Conservation (phyloP, 495 filamentous ascomycete genomes). For the Talaromyces wortmannii region DNA sequence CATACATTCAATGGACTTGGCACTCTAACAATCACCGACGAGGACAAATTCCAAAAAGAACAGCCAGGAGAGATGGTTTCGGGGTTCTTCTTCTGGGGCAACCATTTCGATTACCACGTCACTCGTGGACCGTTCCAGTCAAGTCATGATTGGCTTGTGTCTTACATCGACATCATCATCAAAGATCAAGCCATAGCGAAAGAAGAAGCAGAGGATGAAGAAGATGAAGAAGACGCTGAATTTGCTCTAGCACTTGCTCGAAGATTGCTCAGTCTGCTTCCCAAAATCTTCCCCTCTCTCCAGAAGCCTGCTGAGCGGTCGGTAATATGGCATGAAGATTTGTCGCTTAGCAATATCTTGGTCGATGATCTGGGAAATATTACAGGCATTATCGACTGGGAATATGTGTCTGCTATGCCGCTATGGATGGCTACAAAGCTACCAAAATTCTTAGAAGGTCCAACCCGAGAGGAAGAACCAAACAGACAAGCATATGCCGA, state of each 20-base stretch:
- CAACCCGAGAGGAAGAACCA: conserved; percentile 16
- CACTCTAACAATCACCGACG: conserved; percentile 14
- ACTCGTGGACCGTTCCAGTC: conserved; percentile 16
- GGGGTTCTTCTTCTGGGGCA: conserved; percentile 24
- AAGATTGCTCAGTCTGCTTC: background rate
- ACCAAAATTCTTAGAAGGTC: conserved; percentile 32
- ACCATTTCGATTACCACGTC: conserved; percentile 14
- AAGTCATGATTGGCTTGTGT: conserved; percentile 16
- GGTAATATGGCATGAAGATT: conserved; percentile 38
- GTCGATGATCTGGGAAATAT: conserved; percentile 33
- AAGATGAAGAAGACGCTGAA: conserved; percentile 7
- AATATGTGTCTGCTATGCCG: conserved; percentile 41
- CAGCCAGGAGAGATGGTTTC: conserved; percentile 19
- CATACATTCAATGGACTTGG: conserved; percentile 31
- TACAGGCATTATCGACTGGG: conserved; percentile 47
- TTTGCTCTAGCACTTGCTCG: background rate
- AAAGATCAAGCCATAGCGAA: background rate
- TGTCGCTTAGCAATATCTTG: conserved; percentile 44
- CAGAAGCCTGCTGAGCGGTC: conserved; percentile 19
- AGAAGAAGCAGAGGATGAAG: conserved; percentile 2
- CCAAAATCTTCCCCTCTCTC: conserved; percentile 6
- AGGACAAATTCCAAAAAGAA: background rate
- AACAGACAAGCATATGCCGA: conserved; percentile 19
- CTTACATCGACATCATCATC: conserved; percentile 8
- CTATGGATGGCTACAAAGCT: conserved; percentile 36